Evolutionary conservation across 1,284 basidiomycete species (phyloP), one percentile per base, ranked within the genome.

Genomic region (Malassezia dermatis): DNA sequence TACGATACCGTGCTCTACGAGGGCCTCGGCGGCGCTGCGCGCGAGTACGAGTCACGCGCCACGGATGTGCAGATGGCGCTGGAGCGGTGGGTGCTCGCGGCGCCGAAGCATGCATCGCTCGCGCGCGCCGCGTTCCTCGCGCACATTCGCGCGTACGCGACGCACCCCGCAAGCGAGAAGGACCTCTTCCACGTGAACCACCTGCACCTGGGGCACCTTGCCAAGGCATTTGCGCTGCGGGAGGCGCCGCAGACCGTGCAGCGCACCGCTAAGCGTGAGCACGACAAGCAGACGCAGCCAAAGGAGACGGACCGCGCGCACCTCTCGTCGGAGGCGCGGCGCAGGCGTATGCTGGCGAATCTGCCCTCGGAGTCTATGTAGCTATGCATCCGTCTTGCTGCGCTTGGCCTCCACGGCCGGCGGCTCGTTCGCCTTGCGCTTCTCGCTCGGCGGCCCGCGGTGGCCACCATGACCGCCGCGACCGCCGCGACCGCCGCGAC

Each of bases 61-160:
- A 99, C 94, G 2, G 88, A 96, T 54, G 90, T 93, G 21, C 94
- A 99, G 75, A 80, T 95, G 56, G 82, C 88, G 0, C 89, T 96
- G 60, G 94, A 99, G 77, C 81, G 88, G 56, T 98, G 94, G 93
- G 89, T 93, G 2, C 75, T 94, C 42, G 79, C 77, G 8, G 78
- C 79, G 34, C 84, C 85, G 71, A 64, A 93, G 88, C 84, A 91
- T 67, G 80, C 82, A 8, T 77, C 79, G 5, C 75, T 86, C 5
- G 91, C 94, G 3, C 83, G 88, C 32, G 85, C 82, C 66, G 94
- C 89, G 0, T 99, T 86, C 76, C 79, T 84, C 23, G 94, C 93
- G 0, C 89, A 93, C 74, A 84, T 96, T 76, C 82, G 94, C 53
- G 94, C 94, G 0, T 99, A 98, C 76, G 88, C 94, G 8, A 99